phyloP scores from a whole-genome alignment of 768 basidiomycete genomes.

The Lactarius quietus region DNA sequence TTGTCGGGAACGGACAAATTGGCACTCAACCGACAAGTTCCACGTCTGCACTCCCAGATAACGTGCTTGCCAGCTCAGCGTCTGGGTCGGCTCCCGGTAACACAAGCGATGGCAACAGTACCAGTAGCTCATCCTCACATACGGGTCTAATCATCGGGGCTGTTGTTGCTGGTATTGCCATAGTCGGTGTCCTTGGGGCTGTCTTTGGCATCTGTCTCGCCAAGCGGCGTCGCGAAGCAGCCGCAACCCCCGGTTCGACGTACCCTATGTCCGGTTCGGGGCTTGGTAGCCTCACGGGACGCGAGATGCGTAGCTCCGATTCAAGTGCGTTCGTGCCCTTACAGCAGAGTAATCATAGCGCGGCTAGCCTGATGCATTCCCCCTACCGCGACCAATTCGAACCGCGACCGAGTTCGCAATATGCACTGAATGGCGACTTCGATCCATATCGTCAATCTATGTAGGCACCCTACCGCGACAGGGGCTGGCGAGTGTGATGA shows the following conservation, averaged over 20 bases:
- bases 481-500: constrained; percentile 12
- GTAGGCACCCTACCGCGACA: constrained; percentile 28
- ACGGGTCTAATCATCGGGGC: constrained; percentile 47
- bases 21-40: constrained; percentile 57
- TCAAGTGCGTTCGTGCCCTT: constrained; percentile 72
- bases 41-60: constrained; percentile 48
- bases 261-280: constrained; percentile 40
- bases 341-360: constrained; percentile 57
- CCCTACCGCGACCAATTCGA: constrained; percentile 37
- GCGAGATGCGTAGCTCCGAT: constrained; percentile 49
- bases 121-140: constrained; percentile 34
- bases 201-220: constrained; percentile 49
- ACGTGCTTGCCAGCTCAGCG: constrained; percentile 39
- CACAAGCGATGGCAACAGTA: constrained; percentile 18
- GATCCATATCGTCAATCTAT: constrained; percentile 35
- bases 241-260: constrained; percentile 28
- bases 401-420: constrained; percentile 24
- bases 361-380: constrained; percentile 36
- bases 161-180: constrained; percentile 51
- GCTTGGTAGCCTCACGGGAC: constrained; percentile 29
- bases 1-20: constrained; percentile 76
- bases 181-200: constrained; percentile 49
- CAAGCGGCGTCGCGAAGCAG: constrained; percentile 47
- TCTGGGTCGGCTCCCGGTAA: constrained; percentile 39
- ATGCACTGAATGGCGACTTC: constrained; percentile 34